These are phyloP conservation scores for Chaetomium cochliodes DNA, from an alignment of 495 filamentous ascomycete species.

Conservation along the genomic window DNA sequence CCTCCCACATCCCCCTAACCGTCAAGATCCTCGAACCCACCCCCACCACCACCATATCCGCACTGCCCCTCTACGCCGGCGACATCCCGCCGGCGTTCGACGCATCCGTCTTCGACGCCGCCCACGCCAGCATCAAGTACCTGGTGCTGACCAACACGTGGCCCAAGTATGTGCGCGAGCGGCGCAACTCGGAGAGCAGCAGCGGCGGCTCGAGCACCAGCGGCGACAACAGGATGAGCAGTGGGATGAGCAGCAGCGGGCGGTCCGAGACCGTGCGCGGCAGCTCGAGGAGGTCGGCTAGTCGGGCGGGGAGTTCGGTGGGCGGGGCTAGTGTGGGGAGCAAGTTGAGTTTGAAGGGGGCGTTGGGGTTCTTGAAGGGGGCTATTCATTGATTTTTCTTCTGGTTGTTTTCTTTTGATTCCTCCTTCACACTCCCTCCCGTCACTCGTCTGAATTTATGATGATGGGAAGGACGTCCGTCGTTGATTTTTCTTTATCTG, in stretches of 20 bases:
- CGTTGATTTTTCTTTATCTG: neutral
- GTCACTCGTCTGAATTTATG: neutral
- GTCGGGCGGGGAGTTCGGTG: neutral
- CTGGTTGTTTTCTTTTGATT: neutral
- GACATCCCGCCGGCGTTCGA: conserved; percentile 53
- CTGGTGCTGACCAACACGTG: conserved; percentile 69
- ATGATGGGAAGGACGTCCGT: neutral
- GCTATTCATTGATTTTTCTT: neutral
- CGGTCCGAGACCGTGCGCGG: neutral
- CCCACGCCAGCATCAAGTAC: conserved; percentile 63
- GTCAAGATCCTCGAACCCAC: neutral
- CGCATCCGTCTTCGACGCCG: conserved; percentile 55
- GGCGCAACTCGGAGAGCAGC: conserved; percentile 27
- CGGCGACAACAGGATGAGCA: neutral
- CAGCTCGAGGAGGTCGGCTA: neutral
- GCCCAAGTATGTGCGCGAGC: conserved; percentile 58
- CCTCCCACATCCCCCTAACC: conserved; percentile 13
- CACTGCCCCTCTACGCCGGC: conserved; percentile 28
- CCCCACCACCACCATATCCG: neutral
- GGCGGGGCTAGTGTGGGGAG: conserved; percentile 7
- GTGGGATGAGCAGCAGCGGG: neutral
- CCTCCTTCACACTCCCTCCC: neutral
- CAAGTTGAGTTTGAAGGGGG: conserved; percentile 18
- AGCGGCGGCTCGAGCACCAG: too few relatives aligned
- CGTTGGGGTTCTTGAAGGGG: conserved; percentile 25